Percentiles rank a stretch among this genome's conserved stretches.
Evolutionary conservation across 176 grass and related monocot species (phyloP).

Genomic region (Bromus sterilis): DNA sequence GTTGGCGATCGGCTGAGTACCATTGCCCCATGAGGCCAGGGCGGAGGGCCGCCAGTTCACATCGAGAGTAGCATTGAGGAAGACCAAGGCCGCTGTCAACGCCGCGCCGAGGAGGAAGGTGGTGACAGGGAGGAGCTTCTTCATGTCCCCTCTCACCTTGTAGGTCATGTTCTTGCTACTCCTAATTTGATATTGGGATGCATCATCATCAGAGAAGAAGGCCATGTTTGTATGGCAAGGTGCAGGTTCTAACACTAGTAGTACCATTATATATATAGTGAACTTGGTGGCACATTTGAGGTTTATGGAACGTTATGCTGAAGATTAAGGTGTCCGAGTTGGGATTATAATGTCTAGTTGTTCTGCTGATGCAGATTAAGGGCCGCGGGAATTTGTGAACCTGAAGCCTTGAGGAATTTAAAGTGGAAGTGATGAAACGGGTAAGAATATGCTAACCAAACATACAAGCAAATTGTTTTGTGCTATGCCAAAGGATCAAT

Average conservation of each 20-base stretch:
- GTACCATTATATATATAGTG: neutral
- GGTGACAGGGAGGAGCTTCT: slow-evolving; percentile 25
- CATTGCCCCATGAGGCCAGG: slow-evolving; percentile 25
- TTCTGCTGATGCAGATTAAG: neutral
- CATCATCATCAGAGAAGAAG: slow-evolving; percentile 9
- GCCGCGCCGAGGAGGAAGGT: slow-evolving; percentile 36
- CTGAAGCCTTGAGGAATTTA: slow-evolving; percentile 4
- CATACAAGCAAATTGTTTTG: slow-evolving; percentile 20
- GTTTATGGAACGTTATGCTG: neutral
- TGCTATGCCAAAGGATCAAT: slow-evolving; percentile 11
- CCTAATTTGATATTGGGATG: neutral
- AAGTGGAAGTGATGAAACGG: slow-evolving; percentile 16
- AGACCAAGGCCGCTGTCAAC: slow-evolving; percentile 7
- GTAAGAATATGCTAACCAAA: slow-evolving; percentile 42
- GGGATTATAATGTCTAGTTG: neutral
- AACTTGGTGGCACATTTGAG: neutral
- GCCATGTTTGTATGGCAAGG: slow-evolving; percentile 13
- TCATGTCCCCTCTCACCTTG: slow-evolving; percentile 22
- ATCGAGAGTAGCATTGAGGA: slow-evolving; percentile 23
- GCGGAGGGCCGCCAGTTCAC: slow-evolving; percentile 14
- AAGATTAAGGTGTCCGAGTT: neutral
- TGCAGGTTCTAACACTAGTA: neutral
- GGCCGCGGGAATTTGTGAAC: neutral
- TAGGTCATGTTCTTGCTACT: slow-evolving; percentile 20
- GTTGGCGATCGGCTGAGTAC: neutral